phyloP scores from a whole-genome alignment of 1,284 basidiomycete genomes.

The Flammula alnicola region DNA sequence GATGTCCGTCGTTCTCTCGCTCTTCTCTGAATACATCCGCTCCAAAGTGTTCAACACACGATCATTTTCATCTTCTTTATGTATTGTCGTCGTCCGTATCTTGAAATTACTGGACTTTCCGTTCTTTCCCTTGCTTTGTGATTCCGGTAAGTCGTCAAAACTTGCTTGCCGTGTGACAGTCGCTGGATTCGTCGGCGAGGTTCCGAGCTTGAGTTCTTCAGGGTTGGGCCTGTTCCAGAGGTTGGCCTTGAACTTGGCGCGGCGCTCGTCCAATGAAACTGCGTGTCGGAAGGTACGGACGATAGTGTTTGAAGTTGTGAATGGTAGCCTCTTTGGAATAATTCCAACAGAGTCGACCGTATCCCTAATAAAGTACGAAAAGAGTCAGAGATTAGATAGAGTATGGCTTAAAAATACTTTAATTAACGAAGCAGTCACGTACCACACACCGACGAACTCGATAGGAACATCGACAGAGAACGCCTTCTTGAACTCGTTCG shows the following conservation, averaged over 20 bases:
- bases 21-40: slow-evolving; percentile 33
- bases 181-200: neutral
- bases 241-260: slow-evolving; percentile 54
- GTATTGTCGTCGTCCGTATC: slow-evolving; percentile 31
- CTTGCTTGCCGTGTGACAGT: neutral
- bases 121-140: neutral
- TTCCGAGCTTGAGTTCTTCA: slow-evolving; percentile 12
- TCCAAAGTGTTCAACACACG: slow-evolving; percentile 29
- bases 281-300: slow-evolving; percentile 55
- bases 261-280: slow-evolving; percentile 59
- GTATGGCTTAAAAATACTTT: slow-evolving; percentile 1
- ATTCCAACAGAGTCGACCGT: slow-evolving; percentile 61
- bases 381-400: neutral
- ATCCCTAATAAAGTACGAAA: slow-evolving; percentile 44
- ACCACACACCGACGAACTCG: slow-evolving; percentile 62
- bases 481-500: slow-evolving; percentile 58
- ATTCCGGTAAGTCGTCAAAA: neutral
- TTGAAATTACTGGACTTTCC: slow-evolving; percentile 11
- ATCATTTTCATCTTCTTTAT: slow-evolving; percentile 28
- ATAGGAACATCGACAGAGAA: slow-evolving; percentile 55
- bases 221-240: slow-evolving; percentile 40
- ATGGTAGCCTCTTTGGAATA: slow-evolving; percentile 56
- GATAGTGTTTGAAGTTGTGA: slow-evolving; percentile 52
- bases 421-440: slow-evolving; percentile 21
- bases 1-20: slow-evolving; percentile 38